Base-by-base conservation (phyloP, 2,329 filamentous ascomycete species). In the Nigrograna mackinnonii region DNA sequence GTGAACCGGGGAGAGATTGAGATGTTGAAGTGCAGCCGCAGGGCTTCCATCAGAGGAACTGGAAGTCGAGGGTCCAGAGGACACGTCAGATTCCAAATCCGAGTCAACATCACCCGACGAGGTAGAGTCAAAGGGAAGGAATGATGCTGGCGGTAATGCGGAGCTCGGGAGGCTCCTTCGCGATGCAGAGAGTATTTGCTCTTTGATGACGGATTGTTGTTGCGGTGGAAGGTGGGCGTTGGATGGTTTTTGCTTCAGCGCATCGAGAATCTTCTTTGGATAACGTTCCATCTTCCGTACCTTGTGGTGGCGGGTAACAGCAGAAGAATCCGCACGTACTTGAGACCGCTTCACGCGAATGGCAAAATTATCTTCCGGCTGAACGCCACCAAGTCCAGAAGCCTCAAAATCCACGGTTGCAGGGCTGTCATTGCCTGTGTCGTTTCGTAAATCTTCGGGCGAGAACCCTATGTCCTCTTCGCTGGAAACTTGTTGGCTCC, bases 171-270 rank as follows among this genome's bases (percentile, higher is more conserved):
- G 35, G 76, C 92, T 37, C 72, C 92, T 37, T 76, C 86, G 43
- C 79, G 92, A 48, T 71, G 87, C 43, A 75, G 89, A 51, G 71
- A 86, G 31, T 75, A 85, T 58, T 76, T 91, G 17, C 71, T 95
- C 17, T 67, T 79, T 43, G 84, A 96, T 73, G 2, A 59, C 30
- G 19, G 32, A n/a, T 5, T 22, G 39, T 2, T 45, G 44, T 28
- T 49, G 52, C 4, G 46, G 20, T 24, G 46, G 40, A 19, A 38
- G 31, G 21, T 39, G 22, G 37, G 44, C 16, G 17, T 39, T 22
- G 11, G 45, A 37, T 17, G 44, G 4, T 13, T 41, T 32, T 7
- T 57, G 40, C 7, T 55, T 36, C n/a, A 75, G 50, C 13, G 68
- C 59, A 2, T 61, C 55, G 4, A 61, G 60, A 7, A 75, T 67